Conservation (phyloP, 2,329 filamentous ascomycete species). For the Neofusicoccum umdonicola region DNA sequence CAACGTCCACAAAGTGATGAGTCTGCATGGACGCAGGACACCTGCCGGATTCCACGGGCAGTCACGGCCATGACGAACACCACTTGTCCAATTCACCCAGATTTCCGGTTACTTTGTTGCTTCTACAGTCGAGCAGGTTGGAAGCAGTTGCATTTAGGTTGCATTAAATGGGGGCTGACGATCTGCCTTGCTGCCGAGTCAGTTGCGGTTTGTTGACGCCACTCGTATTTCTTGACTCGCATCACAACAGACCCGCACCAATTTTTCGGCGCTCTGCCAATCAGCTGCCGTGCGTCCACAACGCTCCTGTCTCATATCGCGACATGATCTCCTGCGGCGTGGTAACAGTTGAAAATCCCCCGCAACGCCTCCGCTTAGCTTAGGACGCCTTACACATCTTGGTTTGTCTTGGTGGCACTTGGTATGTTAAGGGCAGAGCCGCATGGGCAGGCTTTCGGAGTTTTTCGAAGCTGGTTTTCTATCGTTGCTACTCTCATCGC, state of each 20-base stretch:
- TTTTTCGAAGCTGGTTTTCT: too few species aligned
- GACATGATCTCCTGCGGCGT: background rate
- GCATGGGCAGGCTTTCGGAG: too few species aligned
- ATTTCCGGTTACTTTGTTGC: background rate
- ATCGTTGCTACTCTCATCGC: too few species aligned
- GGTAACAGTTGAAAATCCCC: background rate
- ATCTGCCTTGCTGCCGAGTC: background rate
- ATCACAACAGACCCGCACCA: background rate
- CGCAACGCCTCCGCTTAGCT: background rate
- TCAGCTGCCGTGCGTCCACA: background rate
- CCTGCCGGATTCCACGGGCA: too few species aligned
- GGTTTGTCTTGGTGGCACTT: background rate
- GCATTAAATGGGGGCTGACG: background rate
- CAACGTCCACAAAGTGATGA: too few species aligned
- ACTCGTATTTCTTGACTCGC: constrained; percentile 1
- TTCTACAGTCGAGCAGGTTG: background rate
- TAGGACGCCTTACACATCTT: too few species aligned
- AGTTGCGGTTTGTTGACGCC: too few species aligned
- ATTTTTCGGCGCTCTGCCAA: background rate
- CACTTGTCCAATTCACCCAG: background rate
- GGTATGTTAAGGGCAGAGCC: too few species aligned
- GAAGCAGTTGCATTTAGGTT: background rate
- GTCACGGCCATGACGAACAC: too few species aligned
- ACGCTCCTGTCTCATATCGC: background rate
- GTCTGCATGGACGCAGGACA: too few species aligned